Base-by-base conservation (phyloP, 192 early-diverging fungal genomes). In the Coemansia reversa region DNA sequence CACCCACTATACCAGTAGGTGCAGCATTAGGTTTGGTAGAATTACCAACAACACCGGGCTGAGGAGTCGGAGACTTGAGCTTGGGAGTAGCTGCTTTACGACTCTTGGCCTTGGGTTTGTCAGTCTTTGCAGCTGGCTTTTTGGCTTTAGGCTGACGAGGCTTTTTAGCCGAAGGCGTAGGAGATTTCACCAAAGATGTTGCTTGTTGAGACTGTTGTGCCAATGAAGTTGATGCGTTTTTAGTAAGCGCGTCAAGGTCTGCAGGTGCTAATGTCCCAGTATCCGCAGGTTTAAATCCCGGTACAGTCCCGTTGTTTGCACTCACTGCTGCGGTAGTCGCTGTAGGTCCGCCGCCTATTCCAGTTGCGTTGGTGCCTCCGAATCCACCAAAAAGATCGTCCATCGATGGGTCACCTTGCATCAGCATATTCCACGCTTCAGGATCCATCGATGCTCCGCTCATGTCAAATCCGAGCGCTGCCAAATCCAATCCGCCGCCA, bases 31-130 rank as follows among this genome's bases (percentile, higher is more conserved):
- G 55, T 24, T 45, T 11, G n/a, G 50, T n/a, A 6, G 51, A 19
- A 55, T 27, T 18, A 27, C 23, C 24, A 12, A 5, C 47, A 22
- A 0, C 1, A 7, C 5, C 7, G 2, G 72, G 49, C 47, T 72
- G 66, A n/a, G 77, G 77, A 0, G 77, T 74, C 0, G 77, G 77
- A 30, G 76, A 79, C 65, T 74, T 74, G 60, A 79, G 60, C 32
- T 79, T 79, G 23, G 76, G 76, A 22, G 76, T 79, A 0, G 70
- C 70, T 5, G 66, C 70, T 60, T 72, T 74, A 20, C 65, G 65
- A 4, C 55, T 39, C 51, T 62, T 66, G 30, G 63, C 27, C 54
- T 69, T 69, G 18, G 70, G 1, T 42, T 75, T 75, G 18, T 45
- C 22, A 5, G 30, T 7, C 45, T 49, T 66, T 14, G 50, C 16